These are phyloP conservation scores for Fomes fomentarius DNA, from an alignment of 1,284 basidiomycete species.

Conservation along the genomic window DNA sequence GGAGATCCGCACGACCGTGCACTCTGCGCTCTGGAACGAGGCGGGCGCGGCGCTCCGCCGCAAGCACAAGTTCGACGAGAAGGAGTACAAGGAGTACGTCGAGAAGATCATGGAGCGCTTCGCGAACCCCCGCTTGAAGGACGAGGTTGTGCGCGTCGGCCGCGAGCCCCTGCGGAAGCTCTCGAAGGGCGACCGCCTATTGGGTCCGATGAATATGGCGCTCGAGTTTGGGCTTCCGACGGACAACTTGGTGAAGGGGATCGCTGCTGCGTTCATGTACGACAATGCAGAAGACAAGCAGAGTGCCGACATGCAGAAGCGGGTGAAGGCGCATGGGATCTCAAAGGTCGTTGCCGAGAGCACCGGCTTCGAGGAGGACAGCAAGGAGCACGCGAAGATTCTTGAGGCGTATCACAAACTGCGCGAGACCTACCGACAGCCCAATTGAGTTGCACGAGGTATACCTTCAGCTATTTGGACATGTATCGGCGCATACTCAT, in stretches of 20 bases:
- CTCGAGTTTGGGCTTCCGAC: conserved; percentile 34
- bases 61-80: conserved; percentile 30
- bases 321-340: conserved; percentile 32
- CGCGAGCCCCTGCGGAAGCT: conserved; percentile 44
- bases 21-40: conserved; percentile 29
- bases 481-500: too few relatives aligned
- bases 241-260: conserved; percentile 36
- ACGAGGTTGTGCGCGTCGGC: conserved; percentile 41
- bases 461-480: too few relatives aligned
- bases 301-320: conserved; percentile 33
- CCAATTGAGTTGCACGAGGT: conserved; percentile 2
- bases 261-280: conserved; percentile 41
- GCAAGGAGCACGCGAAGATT: conserved; percentile 28
- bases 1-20: conserved; percentile 26
- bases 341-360: conserved; percentile 31
- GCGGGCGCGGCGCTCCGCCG: conserved; percentile 31
- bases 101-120: conserved; percentile 39
- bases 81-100: conserved; percentile 38
- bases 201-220: conserved; percentile 41
- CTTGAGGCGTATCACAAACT: conserved; percentile 29
- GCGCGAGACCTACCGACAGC: conserved; percentile 1
- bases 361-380: conserved; percentile 31
- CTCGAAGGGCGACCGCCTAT: conserved; percentile 36
- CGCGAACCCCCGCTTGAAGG: conserved; percentile 39
- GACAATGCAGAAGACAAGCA: conserved; percentile 38